phyloP scores from a whole-genome alignment of 2,329 filamentous ascomycete species.

The Aspergillus sp. region DNA sequence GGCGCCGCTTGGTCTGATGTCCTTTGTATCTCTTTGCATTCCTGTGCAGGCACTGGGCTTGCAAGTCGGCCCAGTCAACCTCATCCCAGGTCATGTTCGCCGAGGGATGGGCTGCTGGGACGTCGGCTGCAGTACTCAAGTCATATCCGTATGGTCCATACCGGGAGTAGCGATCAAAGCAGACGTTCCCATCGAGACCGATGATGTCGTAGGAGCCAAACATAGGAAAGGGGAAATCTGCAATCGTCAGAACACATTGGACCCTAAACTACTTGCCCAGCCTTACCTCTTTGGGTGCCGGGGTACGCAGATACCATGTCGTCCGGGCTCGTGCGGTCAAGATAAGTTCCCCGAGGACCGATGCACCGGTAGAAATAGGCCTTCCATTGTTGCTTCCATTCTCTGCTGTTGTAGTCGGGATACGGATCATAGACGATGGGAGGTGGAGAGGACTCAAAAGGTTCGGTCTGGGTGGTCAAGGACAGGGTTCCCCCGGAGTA shows the following conservation, averaged over 20 bases:
- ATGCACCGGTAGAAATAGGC: conserved; percentile 18
- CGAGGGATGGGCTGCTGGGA: conserved; percentile 6
- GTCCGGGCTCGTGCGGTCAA: conserved; percentile 17
- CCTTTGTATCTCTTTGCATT: conserved; percentile 64
- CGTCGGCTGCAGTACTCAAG: conserved; percentile 21
- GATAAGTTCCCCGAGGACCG: conserved; percentile 19
- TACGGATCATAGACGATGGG: conserved; percentile 63
- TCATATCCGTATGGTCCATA: conserved; percentile 56
- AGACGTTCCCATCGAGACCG: conserved; percentile 61
- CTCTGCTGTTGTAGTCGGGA: conserved; percentile 63
- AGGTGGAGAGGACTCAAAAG: background rate
- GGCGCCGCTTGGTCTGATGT: conserved; percentile 10
- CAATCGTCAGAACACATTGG: conserved; percentile 42
- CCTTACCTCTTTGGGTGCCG: conserved; percentile 15
- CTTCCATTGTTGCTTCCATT: conserved; percentile 50
- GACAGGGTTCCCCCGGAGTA: background rate
- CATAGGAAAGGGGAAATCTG: conserved; percentile 57
- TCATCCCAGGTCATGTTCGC: conserved; percentile 51
- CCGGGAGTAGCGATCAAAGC: conserved; percentile 67
- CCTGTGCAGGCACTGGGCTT: conserved; percentile 61
- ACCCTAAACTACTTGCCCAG: background rate
- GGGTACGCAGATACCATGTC: conserved; percentile 25
- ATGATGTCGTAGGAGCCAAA: conserved; percentile 63
- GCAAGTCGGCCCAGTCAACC: conserved; percentile 69
- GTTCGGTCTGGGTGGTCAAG: background rate